Evolutionary conservation across 176 grass and related monocot genomes (phyloP).

Genomic region (Aegilops tauschii): DNA sequence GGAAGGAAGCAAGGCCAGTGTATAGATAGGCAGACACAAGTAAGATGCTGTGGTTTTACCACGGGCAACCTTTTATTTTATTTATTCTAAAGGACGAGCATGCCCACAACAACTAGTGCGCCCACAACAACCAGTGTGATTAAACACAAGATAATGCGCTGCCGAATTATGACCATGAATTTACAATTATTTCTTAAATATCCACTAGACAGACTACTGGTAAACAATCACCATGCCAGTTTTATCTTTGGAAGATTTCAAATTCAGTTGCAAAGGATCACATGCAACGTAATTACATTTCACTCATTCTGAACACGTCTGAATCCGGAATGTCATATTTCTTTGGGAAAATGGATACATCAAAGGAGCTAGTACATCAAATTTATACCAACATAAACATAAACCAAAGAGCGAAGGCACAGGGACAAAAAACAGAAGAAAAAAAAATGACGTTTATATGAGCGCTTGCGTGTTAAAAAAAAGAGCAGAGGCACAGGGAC

Average conservation of each 20-base stretch:
- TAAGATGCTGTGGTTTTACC: neutral
- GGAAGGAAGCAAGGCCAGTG: neutral
- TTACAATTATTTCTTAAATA: constrained; percentile 9
- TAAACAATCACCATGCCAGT: neutral
- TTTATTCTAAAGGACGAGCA: too few species aligned
- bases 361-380: constrained; percentile 24
- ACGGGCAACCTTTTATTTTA: too few species aligned
- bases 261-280: neutral
- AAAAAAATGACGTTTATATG: too few species aligned
- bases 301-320: neutral
- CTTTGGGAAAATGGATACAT: constrained; percentile 5
- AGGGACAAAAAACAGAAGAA: too few species aligned
- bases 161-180: neutral
- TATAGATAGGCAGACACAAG: neutral
- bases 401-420: neutral
- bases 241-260: neutral
- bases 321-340: neutral
- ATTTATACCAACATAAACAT: constrained; percentile 17
- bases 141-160: neutral
- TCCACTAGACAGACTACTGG: neutral
- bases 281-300: neutral
- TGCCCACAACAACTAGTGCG: too few species aligned
- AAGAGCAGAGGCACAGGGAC: neutral
- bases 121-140: neutral
- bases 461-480: too few species aligned